Percentiles rank a stretch among this genome's conserved stretches.
Evolutionary conservation across 2,329 filamentous ascomycete genomes (phyloP).

Genomic region (Thielaviopsis cerberus): DNA sequence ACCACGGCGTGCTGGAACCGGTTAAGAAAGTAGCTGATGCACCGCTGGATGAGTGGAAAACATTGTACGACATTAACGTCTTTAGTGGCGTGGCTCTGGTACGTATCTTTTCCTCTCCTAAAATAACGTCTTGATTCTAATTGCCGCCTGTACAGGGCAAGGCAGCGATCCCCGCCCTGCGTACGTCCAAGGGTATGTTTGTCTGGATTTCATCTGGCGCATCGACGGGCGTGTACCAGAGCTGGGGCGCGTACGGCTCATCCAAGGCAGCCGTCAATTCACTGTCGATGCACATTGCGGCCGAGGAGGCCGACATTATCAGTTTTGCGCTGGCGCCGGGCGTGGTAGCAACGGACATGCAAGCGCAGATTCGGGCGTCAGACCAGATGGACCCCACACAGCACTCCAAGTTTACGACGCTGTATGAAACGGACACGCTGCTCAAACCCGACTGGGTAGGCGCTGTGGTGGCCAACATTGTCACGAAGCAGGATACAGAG

Average conservation of each 20-base stretch:
- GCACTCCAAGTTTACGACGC: conserved; percentile 48
- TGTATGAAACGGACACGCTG: conserved; percentile 52
- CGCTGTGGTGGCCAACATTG: conserved; percentile 65
- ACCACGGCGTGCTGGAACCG: conserved; percentile 68
- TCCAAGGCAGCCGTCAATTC: conserved; percentile 75
- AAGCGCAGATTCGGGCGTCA: conserved; percentile 54
- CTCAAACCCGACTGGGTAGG: conserved; percentile 72
- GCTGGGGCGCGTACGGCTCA: conserved; percentile 68
- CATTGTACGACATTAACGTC: conserved; percentile 65
- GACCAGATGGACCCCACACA: conserved; percentile 32
- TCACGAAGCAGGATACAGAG: conserved; percentile 41
- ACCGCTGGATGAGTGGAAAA: conserved; percentile 55
- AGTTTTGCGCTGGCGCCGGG: conserved; percentile 60
- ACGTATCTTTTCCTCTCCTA: conserved; percentile 17
- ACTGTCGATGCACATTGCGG: conserved; percentile 49
- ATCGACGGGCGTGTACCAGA: conserved; percentile 42
- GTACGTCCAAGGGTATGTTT: conserved; percentile 49
- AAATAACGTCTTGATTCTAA: conserved; percentile 3
- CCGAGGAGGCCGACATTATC: conserved; percentile 60
- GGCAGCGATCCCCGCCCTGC: conserved; percentile 49
- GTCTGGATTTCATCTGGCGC: conserved; percentile 70
- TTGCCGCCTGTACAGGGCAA: conserved; percentile 35
- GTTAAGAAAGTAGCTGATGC: conserved; percentile 51
- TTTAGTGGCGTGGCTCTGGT: conserved; percentile 69
- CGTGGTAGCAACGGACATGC: conserved; percentile 79